These are phyloP conservation scores for Bromus sterilis DNA, from an alignment of 176 grass and related monocot genomes.

Conservation along the genomic window DNA sequence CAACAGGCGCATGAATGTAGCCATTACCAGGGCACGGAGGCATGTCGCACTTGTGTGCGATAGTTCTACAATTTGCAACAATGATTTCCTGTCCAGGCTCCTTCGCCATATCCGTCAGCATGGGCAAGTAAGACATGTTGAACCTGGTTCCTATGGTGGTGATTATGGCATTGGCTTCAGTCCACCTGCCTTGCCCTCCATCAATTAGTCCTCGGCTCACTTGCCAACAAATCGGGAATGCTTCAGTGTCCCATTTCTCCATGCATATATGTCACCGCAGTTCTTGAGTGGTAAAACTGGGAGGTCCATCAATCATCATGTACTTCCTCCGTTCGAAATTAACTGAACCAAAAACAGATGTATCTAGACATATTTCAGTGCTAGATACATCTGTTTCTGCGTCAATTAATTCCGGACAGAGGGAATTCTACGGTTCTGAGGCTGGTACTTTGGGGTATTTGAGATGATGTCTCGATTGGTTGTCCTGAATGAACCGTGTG, in stretches of 20 bases:
- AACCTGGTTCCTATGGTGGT: slow-evolving; percentile 33
- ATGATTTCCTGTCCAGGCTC: slow-evolving; percentile 77
- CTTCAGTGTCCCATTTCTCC: background rate
- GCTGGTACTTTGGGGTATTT: background rate
- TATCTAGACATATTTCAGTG: too few species aligned
- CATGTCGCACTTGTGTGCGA: slow-evolving; percentile 74
- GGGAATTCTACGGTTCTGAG: background rate
- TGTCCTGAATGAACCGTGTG: background rate
- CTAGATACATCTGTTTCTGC: too few species aligned
- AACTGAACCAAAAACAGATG: too few species aligned
- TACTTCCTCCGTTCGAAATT: too few species aligned
- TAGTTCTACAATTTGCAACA: slow-evolving; percentile 78
- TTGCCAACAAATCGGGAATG: background rate
- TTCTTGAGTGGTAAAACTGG: background rate
- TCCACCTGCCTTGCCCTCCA: slow-evolving; percentile 14
- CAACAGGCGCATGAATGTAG: slow-evolving; percentile 88
- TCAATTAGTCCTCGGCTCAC: background rate
- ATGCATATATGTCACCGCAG: background rate
- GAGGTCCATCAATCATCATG: background rate
- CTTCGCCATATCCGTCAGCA: slow-evolving; percentile 60
- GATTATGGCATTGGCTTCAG: slow-evolving; percentile 15
- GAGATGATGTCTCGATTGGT: background rate
- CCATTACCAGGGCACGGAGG: slow-evolving; percentile 67
- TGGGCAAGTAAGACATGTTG: slow-evolving; percentile 67
- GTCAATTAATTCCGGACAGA: too few species aligned